Base-by-base conservation (phyloP, 768 basidiomycete species). In the Cystobasidiopsis lactophilus region DNA sequence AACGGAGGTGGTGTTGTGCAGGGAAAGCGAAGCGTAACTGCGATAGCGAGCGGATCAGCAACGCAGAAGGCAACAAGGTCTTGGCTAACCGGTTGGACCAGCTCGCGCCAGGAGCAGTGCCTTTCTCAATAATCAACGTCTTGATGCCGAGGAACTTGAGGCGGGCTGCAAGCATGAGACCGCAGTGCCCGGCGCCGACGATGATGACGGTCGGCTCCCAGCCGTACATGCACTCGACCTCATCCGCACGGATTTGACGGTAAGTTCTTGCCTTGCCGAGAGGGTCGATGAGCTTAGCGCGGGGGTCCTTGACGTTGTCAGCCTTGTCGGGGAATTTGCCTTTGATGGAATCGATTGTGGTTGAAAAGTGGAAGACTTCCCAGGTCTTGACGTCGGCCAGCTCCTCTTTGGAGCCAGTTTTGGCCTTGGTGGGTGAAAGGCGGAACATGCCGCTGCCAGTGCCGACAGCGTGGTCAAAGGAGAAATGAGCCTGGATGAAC, bases 31-130 rank as follows among this genome's bases (percentile, higher is more conserved):
- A 33, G 29, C 45, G 52, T 35, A 61, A 45, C 52, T 57, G 39
- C 59, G 23, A n/a, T 27, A 46, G 51, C 11, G 39, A 7, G 7
- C 33, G 16, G 33, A 35, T 35, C 33, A 7, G 33, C 43, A 11
- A 43, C 31, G 57, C 57, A 19, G 29, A 66, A 59, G 21, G 29
- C 40, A 27, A 47, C 51, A 50, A 26, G 60, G 52, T 1, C 0
- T 68, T 66, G 2, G 68, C 68, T 58, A 74, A 73, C 3, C 72
- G 66, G 27, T 66, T 62, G 18, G 71, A 48, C 72, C 72, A 73
- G 18, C 60, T 65, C 54, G 72, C 71, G 2, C 72, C 72, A 11
- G 72, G 59, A 0, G 66, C 59, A 1, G 54, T 50, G 35, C 61
- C 59, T 11, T 52, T 59, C 50, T 73, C 72, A 16, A 74, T 59